phyloP scores from a whole-genome alignment of 176 grass and related monocot genomes.

The Phoenix roebelenii region DNA sequence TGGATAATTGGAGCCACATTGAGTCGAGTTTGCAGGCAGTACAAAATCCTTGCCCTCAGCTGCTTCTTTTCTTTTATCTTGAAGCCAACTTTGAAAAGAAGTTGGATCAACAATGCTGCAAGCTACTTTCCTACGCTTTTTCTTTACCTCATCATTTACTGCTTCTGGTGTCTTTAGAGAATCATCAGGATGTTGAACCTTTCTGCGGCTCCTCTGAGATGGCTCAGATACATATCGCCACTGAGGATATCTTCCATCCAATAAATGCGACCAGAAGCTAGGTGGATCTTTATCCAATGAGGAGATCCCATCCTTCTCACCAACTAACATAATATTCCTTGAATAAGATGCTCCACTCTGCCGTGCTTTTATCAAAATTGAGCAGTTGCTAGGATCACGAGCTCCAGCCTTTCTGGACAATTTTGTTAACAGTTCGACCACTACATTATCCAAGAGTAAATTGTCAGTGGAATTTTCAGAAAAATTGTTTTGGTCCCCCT shows the following conservation, averaged over 20 bases:
- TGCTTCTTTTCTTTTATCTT: constrained; percentile 19
- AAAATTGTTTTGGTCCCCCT: constrained; percentile 18
- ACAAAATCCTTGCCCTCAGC: constrained; percentile 17
- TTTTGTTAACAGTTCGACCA: constrained; percentile 34
- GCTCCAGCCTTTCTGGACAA: constrained; percentile 30
- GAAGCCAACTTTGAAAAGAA: constrained; percentile 22
- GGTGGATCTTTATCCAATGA: constrained; percentile 58
- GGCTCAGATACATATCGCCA: constrained; percentile 73
- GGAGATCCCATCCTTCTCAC: constrained; percentile 58
- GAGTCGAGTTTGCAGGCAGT: constrained; percentile 17
- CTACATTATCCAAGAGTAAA: constrained; percentile 37
- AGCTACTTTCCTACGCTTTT: constrained; percentile 48
- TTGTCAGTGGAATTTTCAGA: constrained; percentile 21
- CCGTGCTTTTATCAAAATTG: constrained; percentile 39
- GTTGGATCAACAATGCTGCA: constrained; percentile 21
- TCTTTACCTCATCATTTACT: constrained; percentile 45
- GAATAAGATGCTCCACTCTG: constrained; percentile 56
- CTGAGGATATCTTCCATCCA: constrained; percentile 45
- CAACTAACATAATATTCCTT: constrained; percentile 41
- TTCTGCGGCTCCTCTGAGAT: constrained; percentile 64
- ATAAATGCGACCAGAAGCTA: constrained; percentile 71
- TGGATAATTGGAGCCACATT: constrained; percentile 27
- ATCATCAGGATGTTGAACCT: constrained; percentile 42
- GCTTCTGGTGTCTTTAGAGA: constrained; percentile 25
- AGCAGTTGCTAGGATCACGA: constrained; percentile 12